phyloP scores from a whole-genome alignment of 148 eudicot species.

The Fagopyrum esculentum region DNA sequence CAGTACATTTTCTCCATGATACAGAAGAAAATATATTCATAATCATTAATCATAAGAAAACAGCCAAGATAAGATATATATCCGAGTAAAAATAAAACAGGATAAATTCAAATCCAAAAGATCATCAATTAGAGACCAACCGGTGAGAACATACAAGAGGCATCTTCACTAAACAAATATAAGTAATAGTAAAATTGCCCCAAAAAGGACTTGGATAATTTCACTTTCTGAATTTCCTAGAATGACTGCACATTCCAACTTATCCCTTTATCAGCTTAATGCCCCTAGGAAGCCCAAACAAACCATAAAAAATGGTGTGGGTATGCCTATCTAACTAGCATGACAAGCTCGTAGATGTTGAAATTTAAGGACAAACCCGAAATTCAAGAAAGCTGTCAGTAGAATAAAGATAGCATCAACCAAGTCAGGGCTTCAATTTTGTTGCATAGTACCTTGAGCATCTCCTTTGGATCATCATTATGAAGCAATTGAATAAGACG shows the following conservation, averaged over 20 bases:
- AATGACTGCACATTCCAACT: not conserved
- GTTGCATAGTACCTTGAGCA: conserved; percentile 55
- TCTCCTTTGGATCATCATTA: conserved; percentile 81
- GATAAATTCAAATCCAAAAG: too few relatives aligned
- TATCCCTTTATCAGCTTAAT: not conserved
- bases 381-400: not conserved
- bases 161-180: too few relatives aligned
- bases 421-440: not conserved
- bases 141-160: too few relatives aligned
- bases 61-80: too few relatives aligned
- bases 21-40: too few relatives aligned
- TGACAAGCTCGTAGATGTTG: not conserved
- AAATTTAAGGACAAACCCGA: not conserved
- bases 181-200: too few relatives aligned
- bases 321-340: not conserved
- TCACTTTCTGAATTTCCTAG: not conserved
- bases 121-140: too few relatives aligned
- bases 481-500: conserved; percentile 89
- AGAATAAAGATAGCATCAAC: not conserved
- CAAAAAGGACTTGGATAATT: too few relatives aligned
- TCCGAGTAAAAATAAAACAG: too few relatives aligned
- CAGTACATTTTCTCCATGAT: too few relatives aligned
- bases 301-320: not conserved
- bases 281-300: not conserved
- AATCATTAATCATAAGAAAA: too few relatives aligned